Evolutionary conservation across 495 filamentous ascomycete species (phyloP).

Genomic region (Aspergillus diversus): DNA sequence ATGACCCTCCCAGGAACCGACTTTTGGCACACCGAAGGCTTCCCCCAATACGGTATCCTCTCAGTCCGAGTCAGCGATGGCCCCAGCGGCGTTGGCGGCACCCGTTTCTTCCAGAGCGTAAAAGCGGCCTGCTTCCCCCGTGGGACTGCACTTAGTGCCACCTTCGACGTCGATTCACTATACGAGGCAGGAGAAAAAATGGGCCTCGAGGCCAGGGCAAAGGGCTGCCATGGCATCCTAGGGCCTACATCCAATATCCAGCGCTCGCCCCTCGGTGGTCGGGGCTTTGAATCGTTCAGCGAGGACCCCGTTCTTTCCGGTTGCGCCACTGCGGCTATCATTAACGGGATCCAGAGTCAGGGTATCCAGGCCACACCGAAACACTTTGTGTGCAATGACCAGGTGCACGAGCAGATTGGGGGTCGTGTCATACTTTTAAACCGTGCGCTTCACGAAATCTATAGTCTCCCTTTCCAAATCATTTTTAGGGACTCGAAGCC

Average conservation of each 20-base stretch:
- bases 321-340: slow-evolving; percentile 63
- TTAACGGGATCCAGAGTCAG: slow-evolving; percentile 70
- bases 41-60: slow-evolving; percentile 70
- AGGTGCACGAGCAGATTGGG: slow-evolving; percentile 25
- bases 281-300: slow-evolving; percentile 79
- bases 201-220: slow-evolving; percentile 69
- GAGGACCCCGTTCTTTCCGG: slow-evolving; percentile 78
- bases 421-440: background rate
- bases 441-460: slow-evolving; percentile 1
- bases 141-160: slow-evolving; percentile 69
- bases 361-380: slow-evolving; percentile 74
- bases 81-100: slow-evolving; percentile 74
- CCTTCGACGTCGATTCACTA: slow-evolving; percentile 68
- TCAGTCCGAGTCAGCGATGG: slow-evolving; percentile 71
- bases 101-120: slow-evolving; percentile 70
- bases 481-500: background rate
- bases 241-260: slow-evolving; percentile 82
- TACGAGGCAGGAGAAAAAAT: slow-evolving; percentile 62
- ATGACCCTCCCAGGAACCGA: slow-evolving; percentile 67
- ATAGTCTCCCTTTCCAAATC: background rate
- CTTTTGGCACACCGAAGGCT: slow-evolving; percentile 75
- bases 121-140: slow-evolving; percentile 71
- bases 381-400: slow-evolving; percentile 84
- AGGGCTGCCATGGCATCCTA: slow-evolving; percentile 70
- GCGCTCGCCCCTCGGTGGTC: slow-evolving; percentile 72